Conservation (phyloP, 1,284 basidiomycete genomes). For the Vanrija sp. region DNA sequence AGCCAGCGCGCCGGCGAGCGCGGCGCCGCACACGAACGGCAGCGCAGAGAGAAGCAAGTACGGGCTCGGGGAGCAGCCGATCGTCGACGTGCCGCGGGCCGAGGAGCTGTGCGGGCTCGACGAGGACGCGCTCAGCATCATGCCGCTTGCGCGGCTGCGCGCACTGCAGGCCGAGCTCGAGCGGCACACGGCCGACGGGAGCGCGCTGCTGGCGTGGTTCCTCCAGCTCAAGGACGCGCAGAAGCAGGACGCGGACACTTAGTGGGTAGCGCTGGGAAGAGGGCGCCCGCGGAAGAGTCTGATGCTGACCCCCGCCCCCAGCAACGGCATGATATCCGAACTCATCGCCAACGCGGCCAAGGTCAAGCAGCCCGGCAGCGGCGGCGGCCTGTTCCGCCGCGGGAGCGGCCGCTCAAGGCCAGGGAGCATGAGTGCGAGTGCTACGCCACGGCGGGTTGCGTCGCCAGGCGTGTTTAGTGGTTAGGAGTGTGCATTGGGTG, state of each 20-base stretch:
- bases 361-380: slow-evolving; percentile 31
- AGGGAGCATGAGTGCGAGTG: slow-evolving; percentile 10
- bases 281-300: background rate
- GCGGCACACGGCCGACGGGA: slow-evolving; percentile 66
- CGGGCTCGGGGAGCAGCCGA: slow-evolving; percentile 66
- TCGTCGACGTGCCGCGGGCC: slow-evolving; percentile 63
- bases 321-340: slow-evolving; percentile 50
- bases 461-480: background rate
- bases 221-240: slow-evolving; percentile 77
- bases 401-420: slow-evolving; percentile 5
- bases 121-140: slow-evolving; percentile 61
- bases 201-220: slow-evolving; percentile 68
- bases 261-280: slow-evolving; percentile 28
- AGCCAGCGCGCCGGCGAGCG: background rate
- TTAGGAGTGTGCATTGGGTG: too few species aligned
- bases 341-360: slow-evolving; percentile 49
- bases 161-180: slow-evolving; percentile 63
- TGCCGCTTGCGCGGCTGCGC: slow-evolving; percentile 65
- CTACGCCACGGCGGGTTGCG: slow-evolving; percentile 12
- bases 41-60: slow-evolving; percentile 49
- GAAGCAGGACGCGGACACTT: slow-evolving; percentile 62
- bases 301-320: slow-evolving; percentile 6
- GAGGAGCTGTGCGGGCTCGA: slow-evolving; percentile 64
- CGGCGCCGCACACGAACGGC: slow-evolving; percentile 2
- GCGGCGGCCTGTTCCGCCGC: slow-evolving; percentile 39